Evolutionary conservation across 164 flowering plant species (phyloP), one percentile per base, ranked within the genome.

Genomic region (Liriodendron chinense): DNA sequence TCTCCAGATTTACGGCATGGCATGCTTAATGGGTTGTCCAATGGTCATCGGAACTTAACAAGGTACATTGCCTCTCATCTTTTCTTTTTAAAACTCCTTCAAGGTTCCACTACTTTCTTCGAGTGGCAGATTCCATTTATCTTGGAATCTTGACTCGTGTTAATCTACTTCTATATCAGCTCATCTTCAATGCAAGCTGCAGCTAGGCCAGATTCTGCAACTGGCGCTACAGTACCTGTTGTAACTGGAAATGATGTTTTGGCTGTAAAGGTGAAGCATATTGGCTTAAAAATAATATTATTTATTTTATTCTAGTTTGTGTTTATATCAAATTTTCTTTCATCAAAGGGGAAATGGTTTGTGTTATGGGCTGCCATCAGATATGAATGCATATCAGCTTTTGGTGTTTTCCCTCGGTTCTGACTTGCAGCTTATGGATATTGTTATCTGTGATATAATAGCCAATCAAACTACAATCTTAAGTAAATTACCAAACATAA

Each of bases 1-100:
- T 83, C 81, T 83, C 76, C 78, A 53, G 80, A 65, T 68, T 72
- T 80, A 76, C 81, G 82, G 85, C 82, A 88, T 21, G 87, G 82
- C 69, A 71, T 84, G 79, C 78, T 78, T 74, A 74, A 61, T 22
- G 75, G 47, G 21, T 68, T 82, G 18, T 70, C 18, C 72, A 81
- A 65, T 70, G 47, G 76, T 68, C 71, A 59, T 26, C 73, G 57
- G 61, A 68, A 72, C 70, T 62, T 74, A 3, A 70, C 69, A 71
- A 78, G 73, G 91, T 89, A 86, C 76, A 64, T 74, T 66, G 26
- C 64, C 26, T 24, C 14, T n/a, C 23, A 67, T 47, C 28, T 70
- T 50, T 28, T 16, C 16, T 28, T 70, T 47, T 2, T 24, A 21
- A 47, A 68, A 47, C 13, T 43, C 18, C 14, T 16, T 12, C 8